A percentile compares a stretch with the other conserved stretches of the same genome.
phyloP scores from a whole-genome alignment of 164 flowering plant genomes.

The Kingdonia uniflora region DNA sequence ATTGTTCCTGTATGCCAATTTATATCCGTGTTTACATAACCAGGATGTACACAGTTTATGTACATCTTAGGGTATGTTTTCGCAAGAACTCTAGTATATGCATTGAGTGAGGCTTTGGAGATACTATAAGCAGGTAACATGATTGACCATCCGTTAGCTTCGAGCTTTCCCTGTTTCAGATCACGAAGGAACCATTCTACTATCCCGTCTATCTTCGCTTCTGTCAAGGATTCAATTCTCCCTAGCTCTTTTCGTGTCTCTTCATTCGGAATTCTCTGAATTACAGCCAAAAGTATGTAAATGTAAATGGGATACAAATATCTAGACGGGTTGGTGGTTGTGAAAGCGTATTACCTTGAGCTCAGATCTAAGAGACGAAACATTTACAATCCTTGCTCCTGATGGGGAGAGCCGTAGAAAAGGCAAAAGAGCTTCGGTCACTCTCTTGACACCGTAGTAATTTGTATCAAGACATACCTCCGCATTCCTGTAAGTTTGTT shows the following conservation, averaged over 20 bases:
- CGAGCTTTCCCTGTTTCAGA: slow-evolving; percentile 9
- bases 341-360: slow-evolving; percentile 5
- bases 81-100: slow-evolving; percentile 13
- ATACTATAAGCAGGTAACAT: slow-evolving; percentile 12
- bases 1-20: slow-evolving; percentile 14
- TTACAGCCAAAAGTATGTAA: background rate
- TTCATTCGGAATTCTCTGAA: slow-evolving; percentile 12
- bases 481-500: slow-evolving; percentile 8
- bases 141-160: slow-evolving; percentile 10
- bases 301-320: background rate
- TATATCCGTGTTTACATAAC: slow-evolving; percentile 14
- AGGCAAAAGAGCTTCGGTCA: slow-evolving; percentile 10
- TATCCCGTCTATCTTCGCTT: slow-evolving; percentile 7
- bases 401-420: slow-evolving; percentile 7
- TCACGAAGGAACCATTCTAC: slow-evolving; percentile 7
- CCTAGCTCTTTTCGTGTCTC: slow-evolving; percentile 8
- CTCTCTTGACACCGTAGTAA: slow-evolving; percentile 11
- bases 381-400: slow-evolving; percentile 10
- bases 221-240: slow-evolving; percentile 2
- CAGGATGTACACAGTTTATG: slow-evolving; percentile 13
- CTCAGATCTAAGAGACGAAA: slow-evolving; percentile 14
- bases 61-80: slow-evolving; percentile 9
- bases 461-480: slow-evolving; percentile 11
- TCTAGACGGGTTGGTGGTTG: background rate
- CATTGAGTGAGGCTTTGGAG: slow-evolving; percentile 8